Base-by-base conservation (phyloP, 2,329 filamentous ascomycete genomes). In the Moelleriella libera region DNA sequence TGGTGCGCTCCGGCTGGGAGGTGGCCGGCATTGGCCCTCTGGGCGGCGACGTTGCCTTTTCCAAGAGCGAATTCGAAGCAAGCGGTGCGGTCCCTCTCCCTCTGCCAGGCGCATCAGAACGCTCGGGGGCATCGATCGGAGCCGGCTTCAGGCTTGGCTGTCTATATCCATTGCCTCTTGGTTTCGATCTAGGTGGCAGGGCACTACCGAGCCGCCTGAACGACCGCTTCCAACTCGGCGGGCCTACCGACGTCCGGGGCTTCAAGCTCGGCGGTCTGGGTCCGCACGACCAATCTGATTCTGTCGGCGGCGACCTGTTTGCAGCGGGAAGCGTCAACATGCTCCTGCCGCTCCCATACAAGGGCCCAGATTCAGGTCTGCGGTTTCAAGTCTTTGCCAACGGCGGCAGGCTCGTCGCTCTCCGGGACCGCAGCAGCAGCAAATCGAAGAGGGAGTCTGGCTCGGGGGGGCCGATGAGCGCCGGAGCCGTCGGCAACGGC, bases 211-310 rank as follows among this genome's bases (percentile, higher is more conserved):
- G 86, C 54, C 80, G 87, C 31, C 76, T 97, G 58, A 96, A 94
- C 61, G 92, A 98, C 63, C 87, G 92, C 43, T 98, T 98, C 69
- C 81, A 88, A 58, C 84, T 98, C 32, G 92, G 92, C 42, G 92
- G 92, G 0, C 90, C 92, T 4, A 95, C 88, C 3, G 90, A 95
- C 60, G 86, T 98, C 11, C 85, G 92, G 48, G 92, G 92, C 2
- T 98, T 98, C 73, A 82, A 88, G 50, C 77, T 94, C 28, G 85
- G 83, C 21, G 92, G 92, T 1, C 74, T 98, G 5, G 92, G 92
- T 7, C 89, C 92, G 4, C 83, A 85, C 52, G 90, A 97, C 58
- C 86, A 88, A 1, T 64, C 71, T 14, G 90, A 98, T 65, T 82
- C 89, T 1, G 80, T 95, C 0, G 92, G 92, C 10, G 92, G 92